Base-by-base conservation (phyloP, 106 monocot genomes). In the Narthecium ossifragum region DNA sequence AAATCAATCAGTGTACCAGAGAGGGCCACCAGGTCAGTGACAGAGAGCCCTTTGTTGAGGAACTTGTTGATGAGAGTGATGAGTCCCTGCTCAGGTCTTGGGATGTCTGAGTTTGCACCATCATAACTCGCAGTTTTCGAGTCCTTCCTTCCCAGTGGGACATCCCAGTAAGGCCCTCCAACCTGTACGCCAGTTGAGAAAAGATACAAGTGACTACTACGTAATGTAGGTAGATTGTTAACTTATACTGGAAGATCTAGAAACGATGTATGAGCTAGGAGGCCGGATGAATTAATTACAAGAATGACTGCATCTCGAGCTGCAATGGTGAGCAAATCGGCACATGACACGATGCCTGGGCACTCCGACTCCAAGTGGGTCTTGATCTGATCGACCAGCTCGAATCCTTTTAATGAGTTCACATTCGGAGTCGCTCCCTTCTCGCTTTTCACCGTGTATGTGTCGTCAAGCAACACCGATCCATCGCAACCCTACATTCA, bases 151-250 rank as follows among this genome's bases (percentile, higher is more conserved):
- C 92, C 92, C 2, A 85, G 64, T 21, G 78, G 84, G 12, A 93
- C 92, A 65, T 88, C 73, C 88, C 92, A 93, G 34, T 84, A 88
- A 0, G 88, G 92, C 17, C 92, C 92, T 34, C 92, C 92, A 58
- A 85, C 84, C 88, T 92, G 65, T 38, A 36, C 2, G 2, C n/a
- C n/a, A n/a, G n/a, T n/a, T n/a, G n/a, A n/a, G n/a, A n/a, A n/a
- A n/a, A n/a, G n/a, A n/a, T n/a, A n/a, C n/a, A n/a, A n/a, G n/a
- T n/a, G n/a, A n/a, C n/a, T n/a, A n/a, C n/a, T n/a, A n/a, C n/a
- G n/a, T n/a, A n/a, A n/a, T n/a, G n/a, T n/a, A n/a, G n/a, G n/a
- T n/a, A n/a, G n/a, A n/a, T n/a, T n/a, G n/a, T n/a, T n/a, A n/a
- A n/a, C n/a, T n/a, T n/a, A n/a, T n/a, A n/a, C n/a, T n/a, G n/a